Evolutionary conservation across 2,329 filamentous ascomycete species (phyloP).

Genomic region (Colletotrichum salicis): DNA sequence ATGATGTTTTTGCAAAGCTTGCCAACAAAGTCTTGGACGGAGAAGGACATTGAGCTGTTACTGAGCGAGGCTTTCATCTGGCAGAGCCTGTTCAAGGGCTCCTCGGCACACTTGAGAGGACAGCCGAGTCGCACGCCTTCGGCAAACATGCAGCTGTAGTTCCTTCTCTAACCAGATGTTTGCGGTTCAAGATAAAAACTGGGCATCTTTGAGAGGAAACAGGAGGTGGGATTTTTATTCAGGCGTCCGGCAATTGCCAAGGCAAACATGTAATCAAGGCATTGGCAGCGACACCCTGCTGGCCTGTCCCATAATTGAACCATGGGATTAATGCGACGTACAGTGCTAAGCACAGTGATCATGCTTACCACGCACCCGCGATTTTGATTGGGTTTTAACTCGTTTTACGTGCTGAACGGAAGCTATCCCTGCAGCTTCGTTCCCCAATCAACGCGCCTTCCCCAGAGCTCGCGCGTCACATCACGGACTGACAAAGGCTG

Average conservation of each 20-base stretch:
- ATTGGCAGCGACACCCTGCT: conserved; percentile 1
- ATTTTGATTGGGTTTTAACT: conserved; percentile 19
- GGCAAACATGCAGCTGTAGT: conserved; percentile 51
- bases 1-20: conserved; percentile 99
- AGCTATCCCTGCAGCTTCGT: conserved; percentile 34
- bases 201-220: not conserved
- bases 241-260: conserved; percentile 14
- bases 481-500: conserved; percentile 22
- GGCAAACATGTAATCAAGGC: not conserved
- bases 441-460: conserved; percentile 38
- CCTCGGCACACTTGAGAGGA: conserved; percentile 84
- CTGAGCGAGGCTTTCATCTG: conserved; percentile 98
- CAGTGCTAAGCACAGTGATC: conserved; percentile 26
- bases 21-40: conserved; percentile 93
- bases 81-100: conserved; percentile 97
- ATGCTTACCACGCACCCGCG: not conserved
- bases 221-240: not conserved
- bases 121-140: conserved; percentile 53
- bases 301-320: conserved; percentile 5
- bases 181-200: not conserved
- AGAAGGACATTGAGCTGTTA: conserved; percentile 96
- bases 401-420: conserved; percentile 21
- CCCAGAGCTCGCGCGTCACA: conserved; percentile 33
- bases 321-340: conserved; percentile 22
- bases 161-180: not conserved